Conservation (phyloP, 306 rosid genomes). For the Cicer yamashitae region DNA sequence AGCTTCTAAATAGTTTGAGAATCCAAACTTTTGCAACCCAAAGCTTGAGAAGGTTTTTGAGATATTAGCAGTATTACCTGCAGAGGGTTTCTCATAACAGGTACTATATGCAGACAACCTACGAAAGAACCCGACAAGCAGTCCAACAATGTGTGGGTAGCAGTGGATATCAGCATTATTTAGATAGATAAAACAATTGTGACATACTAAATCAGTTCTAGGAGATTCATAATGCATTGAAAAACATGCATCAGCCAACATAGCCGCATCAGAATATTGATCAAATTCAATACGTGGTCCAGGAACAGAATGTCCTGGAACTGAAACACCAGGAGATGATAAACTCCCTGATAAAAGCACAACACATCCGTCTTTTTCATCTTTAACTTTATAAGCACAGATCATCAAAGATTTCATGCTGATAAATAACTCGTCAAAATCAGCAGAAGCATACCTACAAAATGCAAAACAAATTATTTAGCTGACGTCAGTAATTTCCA, state of each 20-base stretch:
- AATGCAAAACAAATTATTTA: conserved; percentile 23
- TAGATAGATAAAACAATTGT: conserved; percentile 53
- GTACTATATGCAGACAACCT: conserved; percentile 55
- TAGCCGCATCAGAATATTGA: conserved; percentile 47
- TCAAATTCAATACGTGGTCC: conserved; percentile 50
- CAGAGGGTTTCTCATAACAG: conserved; percentile 39
- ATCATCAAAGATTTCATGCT: conserved; percentile 56
- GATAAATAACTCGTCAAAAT: conserved; percentile 60
- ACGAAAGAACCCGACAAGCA: conserved; percentile 65
- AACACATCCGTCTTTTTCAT: conserved; percentile 55
- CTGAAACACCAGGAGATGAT: conserved; percentile 46
- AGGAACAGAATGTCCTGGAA: conserved; percentile 50
- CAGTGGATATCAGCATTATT: conserved; percentile 76
- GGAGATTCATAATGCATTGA: conserved; percentile 61
- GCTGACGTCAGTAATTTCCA: not conserved
- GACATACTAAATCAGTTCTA: conserved; percentile 46
- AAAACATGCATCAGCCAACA: conserved; percentile 57
- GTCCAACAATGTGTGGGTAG: conserved; percentile 66
- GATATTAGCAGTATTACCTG: conserved; percentile 45
- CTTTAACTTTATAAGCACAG: conserved; percentile 52
- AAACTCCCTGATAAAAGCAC: conserved; percentile 60
- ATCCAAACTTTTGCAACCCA: conserved; percentile 75
- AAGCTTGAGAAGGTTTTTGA: conserved; percentile 44
- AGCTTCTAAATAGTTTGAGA: conserved; percentile 76
- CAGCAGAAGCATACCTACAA: conserved; percentile 61